A percentile compares a stretch with the other conserved stretches of the same genome.
Conservation (phyloP, 2,329 filamentous ascomycete genomes). For the Claviceps sp. region DNA sequence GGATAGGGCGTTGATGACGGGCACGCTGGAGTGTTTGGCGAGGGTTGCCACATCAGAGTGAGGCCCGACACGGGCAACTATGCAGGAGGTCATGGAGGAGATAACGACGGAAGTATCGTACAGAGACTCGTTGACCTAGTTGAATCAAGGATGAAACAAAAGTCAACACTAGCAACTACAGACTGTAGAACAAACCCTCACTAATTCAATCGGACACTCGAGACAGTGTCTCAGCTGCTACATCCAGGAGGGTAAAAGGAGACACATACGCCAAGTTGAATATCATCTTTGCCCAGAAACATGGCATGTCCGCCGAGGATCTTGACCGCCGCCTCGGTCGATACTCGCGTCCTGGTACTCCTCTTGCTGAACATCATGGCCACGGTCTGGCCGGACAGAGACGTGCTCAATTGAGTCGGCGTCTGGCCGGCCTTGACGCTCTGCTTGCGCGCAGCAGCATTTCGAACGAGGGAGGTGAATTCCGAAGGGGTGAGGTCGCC, state of each 20-base stretch:
- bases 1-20: conserved; percentile 78
- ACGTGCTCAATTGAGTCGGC: conserved; percentile 43
- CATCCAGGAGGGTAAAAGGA: background rate
- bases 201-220: background rate
- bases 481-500: conserved; percentile 70
- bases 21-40: conserved; percentile 60
- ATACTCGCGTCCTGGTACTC: conserved; percentile 84
- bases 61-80: conserved; percentile 65
- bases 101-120: conserved; percentile 85
- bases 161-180: background rate
- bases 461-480: conserved; percentile 68
- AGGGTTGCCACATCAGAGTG: conserved; percentile 63
- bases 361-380: conserved; percentile 97
- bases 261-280: conserved; percentile 68
- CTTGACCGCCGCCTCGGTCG: conserved; percentile 82
- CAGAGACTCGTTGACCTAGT: conserved; percentile 79
- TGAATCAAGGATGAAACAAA: background rate
- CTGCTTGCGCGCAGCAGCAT: conserved; percentile 65
- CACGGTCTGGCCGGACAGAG: conserved; percentile 64
- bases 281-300: conserved; percentile 93
- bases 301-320: conserved; percentile 85
- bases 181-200: background rate
- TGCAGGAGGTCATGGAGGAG: conserved; percentile 81
- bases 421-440: conserved; percentile 53
- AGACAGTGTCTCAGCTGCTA: background rate